Percentiles rank a stretch among this genome's conserved stretches.
Evolutionary conservation across 2,329 filamentous ascomycete species (phyloP).

Genomic region (Madurella fahalii): DNA sequence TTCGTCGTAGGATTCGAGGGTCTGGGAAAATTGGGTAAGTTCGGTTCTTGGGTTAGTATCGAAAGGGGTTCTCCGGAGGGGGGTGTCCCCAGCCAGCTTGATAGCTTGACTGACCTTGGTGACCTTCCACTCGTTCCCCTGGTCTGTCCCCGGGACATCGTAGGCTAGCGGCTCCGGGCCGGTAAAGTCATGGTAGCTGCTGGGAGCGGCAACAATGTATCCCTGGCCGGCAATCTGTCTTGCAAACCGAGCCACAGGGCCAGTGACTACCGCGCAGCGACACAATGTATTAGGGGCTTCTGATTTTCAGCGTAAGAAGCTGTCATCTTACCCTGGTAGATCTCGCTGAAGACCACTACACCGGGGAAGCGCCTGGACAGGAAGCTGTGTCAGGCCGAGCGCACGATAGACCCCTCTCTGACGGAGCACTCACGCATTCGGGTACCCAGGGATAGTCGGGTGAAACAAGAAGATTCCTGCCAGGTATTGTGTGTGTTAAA

Average conservation of each 20-base stretch:
- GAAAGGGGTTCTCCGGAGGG: neutral
- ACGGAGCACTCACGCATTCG: conserved; percentile 62
- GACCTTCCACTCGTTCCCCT: conserved; percentile 82
- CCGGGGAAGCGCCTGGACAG: conserved; percentile 66
- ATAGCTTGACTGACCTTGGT: conserved; percentile 54
- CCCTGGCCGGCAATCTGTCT: conserved; percentile 89
- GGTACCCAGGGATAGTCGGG: conserved; percentile 77
- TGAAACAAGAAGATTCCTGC: conserved; percentile 87
- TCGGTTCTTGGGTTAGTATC: neutral
- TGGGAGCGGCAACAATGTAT: conserved; percentile 88
- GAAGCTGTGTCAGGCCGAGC: conserved; percentile 3
- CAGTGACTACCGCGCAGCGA: conserved; percentile 63
- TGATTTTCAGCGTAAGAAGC: neutral
- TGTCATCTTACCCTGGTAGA: conserved; percentile 73
- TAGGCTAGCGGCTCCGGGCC: conserved; percentile 80
- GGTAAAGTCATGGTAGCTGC: conserved; percentile 90
- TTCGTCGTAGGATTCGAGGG: conserved; percentile 79
- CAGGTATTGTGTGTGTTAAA: neutral
- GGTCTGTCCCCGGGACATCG: conserved; percentile 81
- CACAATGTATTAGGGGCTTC: neutral
- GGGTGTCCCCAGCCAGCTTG: too few relatives aligned
- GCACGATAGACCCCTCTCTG: neutral
- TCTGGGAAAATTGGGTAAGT: conserved; percentile 42
- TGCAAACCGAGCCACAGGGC: conserved; percentile 83
- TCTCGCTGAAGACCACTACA: conserved; percentile 86